phyloP scores from a whole-genome alignment of 208 protist genomes.

The Wallacemonas sp. region DNA sequence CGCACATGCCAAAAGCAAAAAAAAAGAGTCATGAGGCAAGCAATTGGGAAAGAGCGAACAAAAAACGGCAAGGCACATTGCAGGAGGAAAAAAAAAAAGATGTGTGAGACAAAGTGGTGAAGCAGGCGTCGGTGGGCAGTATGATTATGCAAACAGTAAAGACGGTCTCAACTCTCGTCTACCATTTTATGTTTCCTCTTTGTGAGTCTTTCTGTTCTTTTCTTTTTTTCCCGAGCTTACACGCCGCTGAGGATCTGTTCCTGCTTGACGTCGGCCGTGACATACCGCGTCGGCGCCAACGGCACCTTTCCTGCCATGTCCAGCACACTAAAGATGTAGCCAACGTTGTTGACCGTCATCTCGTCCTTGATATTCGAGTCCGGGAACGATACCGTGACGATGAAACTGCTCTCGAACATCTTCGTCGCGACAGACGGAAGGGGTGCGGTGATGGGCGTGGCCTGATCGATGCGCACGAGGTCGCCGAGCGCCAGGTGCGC shows the following conservation, averaged over 20 bases:
- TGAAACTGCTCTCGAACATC: slow-evolving; percentile 27
- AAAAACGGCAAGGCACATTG: not conserved
- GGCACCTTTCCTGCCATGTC: slow-evolving; percentile 21
- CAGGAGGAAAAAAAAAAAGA: slow-evolving; percentile 1
- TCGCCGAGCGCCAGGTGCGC: slow-evolving; percentile 8
- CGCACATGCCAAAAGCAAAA: no score
- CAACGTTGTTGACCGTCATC: slow-evolving; percentile 23
- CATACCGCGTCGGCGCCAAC: slow-evolving; percentile 24
- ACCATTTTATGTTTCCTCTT: not conserved
- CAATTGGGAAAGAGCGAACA: not conserved
- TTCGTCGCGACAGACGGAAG: slow-evolving; percentile 30
- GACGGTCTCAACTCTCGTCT: no score
- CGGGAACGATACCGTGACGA: slow-evolving; percentile 27
- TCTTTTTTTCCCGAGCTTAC: slow-evolving; percentile 1
- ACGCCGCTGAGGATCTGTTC: slow-evolving; percentile 31
- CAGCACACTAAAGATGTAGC: slow-evolving; percentile 24
- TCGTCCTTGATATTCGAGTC: slow-evolving; percentile 15
- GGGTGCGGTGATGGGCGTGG: not conserved
- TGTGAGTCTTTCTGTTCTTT: not conserved
- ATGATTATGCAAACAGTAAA: no score
- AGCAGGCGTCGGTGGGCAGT: no score
- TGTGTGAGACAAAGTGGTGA: not conserved
- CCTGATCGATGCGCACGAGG: not conserved
- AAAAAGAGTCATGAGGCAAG: not conserved
- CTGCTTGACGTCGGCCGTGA: slow-evolving; percentile 13